Percentiles rank a stretch among this genome's conserved stretches.
phyloP scores from a whole-genome alignment of 192 early-diverging fungal species.

The Dissophora globulifera region DNA sequence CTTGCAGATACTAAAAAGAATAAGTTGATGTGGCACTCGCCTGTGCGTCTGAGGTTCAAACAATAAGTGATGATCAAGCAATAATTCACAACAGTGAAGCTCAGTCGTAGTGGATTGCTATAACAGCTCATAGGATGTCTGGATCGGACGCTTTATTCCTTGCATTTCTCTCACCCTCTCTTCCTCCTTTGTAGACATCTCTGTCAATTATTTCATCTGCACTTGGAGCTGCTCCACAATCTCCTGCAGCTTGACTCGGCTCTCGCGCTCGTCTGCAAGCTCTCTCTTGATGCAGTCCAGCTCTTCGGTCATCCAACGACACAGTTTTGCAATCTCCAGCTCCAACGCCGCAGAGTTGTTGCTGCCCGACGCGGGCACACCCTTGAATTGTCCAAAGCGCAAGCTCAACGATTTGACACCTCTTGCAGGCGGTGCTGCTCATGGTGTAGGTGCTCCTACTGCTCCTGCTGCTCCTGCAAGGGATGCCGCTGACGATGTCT shows the following conservation, averaged over 20 bases:
- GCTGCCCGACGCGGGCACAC: conserved; percentile 41
- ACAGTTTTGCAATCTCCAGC: conserved; percentile 48
- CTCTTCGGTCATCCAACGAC: conserved; percentile 54
- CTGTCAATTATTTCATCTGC: no score
- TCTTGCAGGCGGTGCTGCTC: conserved; percentile 32
- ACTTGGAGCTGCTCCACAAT: conserved; percentile 30
- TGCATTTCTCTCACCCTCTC: no score
- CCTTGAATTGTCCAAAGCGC: conserved; percentile 53
- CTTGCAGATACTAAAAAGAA: no score
- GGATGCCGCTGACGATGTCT: no score
- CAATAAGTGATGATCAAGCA: no score
- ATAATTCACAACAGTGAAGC: no score
- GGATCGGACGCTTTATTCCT: no score
- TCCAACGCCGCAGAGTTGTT: conserved; percentile 40
- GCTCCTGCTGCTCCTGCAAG: not conserved
- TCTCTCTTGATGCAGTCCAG: conserved; percentile 45
- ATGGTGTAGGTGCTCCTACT: not conserved
- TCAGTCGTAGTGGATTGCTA: no score
- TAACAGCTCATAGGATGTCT: no score
- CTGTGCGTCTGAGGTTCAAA: no score
- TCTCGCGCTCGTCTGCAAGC: conserved; percentile 50
- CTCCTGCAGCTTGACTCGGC: conserved; percentile 37
- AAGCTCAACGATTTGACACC: conserved; percentile 52
- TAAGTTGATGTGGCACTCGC: no score
- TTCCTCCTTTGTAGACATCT: no score